Evolutionary conservation across 495 filamentous ascomycete species (phyloP), one percentile per base, ranked within the genome.

Genomic region (Chlorociboria aeruginascens): DNA sequence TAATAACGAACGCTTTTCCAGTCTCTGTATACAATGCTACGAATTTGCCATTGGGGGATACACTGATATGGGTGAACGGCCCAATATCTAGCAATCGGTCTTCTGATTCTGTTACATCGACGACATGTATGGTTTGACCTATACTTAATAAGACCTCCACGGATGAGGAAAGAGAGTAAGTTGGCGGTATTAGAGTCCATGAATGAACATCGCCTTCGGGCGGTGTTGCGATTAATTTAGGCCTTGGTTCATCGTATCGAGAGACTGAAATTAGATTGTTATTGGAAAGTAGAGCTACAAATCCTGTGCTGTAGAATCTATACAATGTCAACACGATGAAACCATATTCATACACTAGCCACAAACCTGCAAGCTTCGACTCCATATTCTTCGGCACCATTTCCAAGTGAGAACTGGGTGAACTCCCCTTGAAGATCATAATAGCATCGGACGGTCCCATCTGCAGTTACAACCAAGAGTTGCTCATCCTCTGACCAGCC

Each of bases 401-500:
- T 82, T 36, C 92, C 92, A 2, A 98, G 72, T n/a, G 85, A 86
- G 63, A 97, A 98, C 51, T 95, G 89, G 2, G 81, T 86, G 63
- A 98, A 98, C 55, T 97, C 89, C 35, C 85, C 85, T 63, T 94
- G 83, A 31, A 98, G 66, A 58, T 95, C 86, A 58, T 83, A 86
- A 60, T 97, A 98, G 60, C 85, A 90, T 48, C 89, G 73, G 28
- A 97, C 90, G 8, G 80, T 89, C 43, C 92, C 92, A 58, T 97
- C 92, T 48, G 84, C 78, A 3, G 87, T 85, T 42, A 96, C 79
- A 3, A 94, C 82, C 7, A 98, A 68, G 12, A 98, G 74, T 63
- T 87, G 86, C 72, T 98, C 92, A 53, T 96, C 87, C 59, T 95
- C 92, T 32, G 89, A 96, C 92, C 92, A 98, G 14, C 92, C 92